Base-by-base conservation (phyloP, 352 stramenopile species). In the Phytophthora brassicae region DNA sequence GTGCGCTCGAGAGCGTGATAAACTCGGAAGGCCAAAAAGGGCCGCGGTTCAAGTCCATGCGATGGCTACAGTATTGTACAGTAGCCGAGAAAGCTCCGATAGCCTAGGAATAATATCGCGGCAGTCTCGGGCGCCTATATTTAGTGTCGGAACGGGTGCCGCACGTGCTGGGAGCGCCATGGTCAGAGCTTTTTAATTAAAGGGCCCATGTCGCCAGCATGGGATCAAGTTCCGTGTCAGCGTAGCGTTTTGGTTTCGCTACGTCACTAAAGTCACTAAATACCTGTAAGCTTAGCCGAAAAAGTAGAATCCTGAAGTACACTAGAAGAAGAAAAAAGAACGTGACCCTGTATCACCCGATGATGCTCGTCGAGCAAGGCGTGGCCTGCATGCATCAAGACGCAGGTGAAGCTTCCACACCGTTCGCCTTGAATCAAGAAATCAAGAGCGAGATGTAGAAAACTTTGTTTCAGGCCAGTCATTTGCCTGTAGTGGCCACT, bases 291-390 rank as follows among this genome's bases (percentile, higher is more conserved):
- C 26, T 17, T 36, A 7, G 11, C 16, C 20, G n/a, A 55, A 60
- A 56, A 66, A 56, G 23, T 66, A 56, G 59, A 66, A 66, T 66
- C 58, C 58, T 66, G 49, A 60, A 65, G 39, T 48, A 65, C n/a
- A 47, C 7, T 46, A 45, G 33, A 14, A 39, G 16, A 35, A 61
- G 4, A 36, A 54, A 60, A 60, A 45, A 52, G 57, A 59, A 58
- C 38, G n/a, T 47, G 45, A 23, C 55, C 55, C 33, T 46, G 20
- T 4, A 5, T 16, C 8, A 17, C 31, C 31, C 31, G 8, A 38
- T n/a, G n/a, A n/a, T 47, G 6, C 28, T 52, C 42, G 46, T 53
- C 29, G 46, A 41, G 35, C 35, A 19, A 20, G 35, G 35, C 35
- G 20, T 39, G 33, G 33, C n/a, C n/a, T n/a, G 26, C 26, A 31